Percentiles rank a stretch among this genome's conserved stretches.
Conservation (phyloP, 306 rosid species). For the Vicia sativa region DNA sequence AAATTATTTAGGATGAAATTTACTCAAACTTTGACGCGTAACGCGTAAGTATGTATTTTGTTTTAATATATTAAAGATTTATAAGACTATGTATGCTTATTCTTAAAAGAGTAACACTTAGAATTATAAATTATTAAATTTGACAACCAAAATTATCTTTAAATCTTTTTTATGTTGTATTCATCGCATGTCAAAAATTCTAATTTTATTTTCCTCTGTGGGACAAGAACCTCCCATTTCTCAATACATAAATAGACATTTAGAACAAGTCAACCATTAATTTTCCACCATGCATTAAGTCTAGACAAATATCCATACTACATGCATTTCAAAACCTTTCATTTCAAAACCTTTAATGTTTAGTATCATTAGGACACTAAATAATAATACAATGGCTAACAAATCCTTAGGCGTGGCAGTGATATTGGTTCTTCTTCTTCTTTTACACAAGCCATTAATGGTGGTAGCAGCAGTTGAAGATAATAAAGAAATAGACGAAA, state of each 20-base stretch:
- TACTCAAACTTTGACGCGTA: too few relatives aligned
- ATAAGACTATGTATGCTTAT: too few relatives aligned
- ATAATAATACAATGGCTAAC: conserved; percentile 16
- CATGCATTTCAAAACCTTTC: neutral
- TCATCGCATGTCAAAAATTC: too few relatives aligned
- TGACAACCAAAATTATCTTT: too few relatives aligned
- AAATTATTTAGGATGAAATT: too few relatives aligned
- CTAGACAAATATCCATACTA: neutral
- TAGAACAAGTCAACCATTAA: conserved; percentile 31
- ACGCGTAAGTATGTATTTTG: too few relatives aligned
- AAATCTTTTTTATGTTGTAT: too few relatives aligned
- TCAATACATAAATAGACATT: neutral
- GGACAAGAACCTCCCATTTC: too few relatives aligned
- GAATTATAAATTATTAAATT: too few relatives aligned
- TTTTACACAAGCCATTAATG: conserved; percentile 3
- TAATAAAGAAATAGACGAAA: neutral
- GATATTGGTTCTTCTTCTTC: conserved; percentile 16
- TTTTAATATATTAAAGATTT: too few relatives aligned
- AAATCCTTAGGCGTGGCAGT: conserved; percentile 11
- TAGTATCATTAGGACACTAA: neutral
- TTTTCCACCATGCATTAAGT: conserved; percentile 20
- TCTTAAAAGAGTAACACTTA: too few relatives aligned
- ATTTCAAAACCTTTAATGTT: conserved; percentile 1
- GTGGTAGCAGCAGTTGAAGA: neutral
- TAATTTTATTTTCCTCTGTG: too few relatives aligned